Conservation (phyloP, 2,329 filamentous ascomycete genomes). For the Metarhizium rileyi region DNA sequence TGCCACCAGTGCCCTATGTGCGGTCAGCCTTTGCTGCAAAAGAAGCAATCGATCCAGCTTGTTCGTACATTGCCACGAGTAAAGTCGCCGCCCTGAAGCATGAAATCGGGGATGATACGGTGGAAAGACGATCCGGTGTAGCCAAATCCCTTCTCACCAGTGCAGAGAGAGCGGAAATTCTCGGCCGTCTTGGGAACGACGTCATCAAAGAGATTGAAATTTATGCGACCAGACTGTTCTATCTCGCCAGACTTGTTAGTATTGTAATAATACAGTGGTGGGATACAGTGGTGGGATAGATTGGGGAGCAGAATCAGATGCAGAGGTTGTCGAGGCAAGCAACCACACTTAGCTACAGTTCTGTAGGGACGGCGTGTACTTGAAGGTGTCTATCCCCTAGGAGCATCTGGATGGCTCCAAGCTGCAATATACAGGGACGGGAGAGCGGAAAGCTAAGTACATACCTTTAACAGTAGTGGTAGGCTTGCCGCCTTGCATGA, state of each 20-base stretch:
- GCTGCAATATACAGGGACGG: neutral
- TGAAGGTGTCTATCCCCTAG: too few species aligned
- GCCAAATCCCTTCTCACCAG: slow-evolving; percentile 68
- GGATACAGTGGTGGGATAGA: neutral
- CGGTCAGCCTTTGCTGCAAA: slow-evolving; percentile 7
- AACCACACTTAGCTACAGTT: neutral
- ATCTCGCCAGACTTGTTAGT: slow-evolving; percentile 3
- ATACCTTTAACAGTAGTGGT: slow-evolving; percentile 51
- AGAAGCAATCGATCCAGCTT: neutral
- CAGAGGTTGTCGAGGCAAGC: neutral
- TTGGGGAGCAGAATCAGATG: neutral
- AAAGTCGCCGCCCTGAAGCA: slow-evolving; percentile 96
- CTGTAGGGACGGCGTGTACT: too few species aligned
- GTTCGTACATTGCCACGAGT: slow-evolving; percentile 75
- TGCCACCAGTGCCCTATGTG: slow-evolving; percentile 72
- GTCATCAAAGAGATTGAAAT: slow-evolving; percentile 80
- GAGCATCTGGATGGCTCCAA: too few species aligned
- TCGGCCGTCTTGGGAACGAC: slow-evolving; percentile 77
- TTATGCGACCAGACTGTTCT: slow-evolving; percentile 72
- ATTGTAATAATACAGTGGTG: neutral
- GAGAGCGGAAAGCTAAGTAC: slow-evolving; percentile 14
- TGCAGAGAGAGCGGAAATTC: slow-evolving; percentile 83
- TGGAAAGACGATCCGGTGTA: slow-evolving; percentile 82
- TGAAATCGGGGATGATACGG: slow-evolving; percentile 87
- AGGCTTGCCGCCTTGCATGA: slow-evolving; percentile 49